Base-by-base conservation (phyloP, 257 asterid genomes). In the Cinchona pubescens region DNA sequence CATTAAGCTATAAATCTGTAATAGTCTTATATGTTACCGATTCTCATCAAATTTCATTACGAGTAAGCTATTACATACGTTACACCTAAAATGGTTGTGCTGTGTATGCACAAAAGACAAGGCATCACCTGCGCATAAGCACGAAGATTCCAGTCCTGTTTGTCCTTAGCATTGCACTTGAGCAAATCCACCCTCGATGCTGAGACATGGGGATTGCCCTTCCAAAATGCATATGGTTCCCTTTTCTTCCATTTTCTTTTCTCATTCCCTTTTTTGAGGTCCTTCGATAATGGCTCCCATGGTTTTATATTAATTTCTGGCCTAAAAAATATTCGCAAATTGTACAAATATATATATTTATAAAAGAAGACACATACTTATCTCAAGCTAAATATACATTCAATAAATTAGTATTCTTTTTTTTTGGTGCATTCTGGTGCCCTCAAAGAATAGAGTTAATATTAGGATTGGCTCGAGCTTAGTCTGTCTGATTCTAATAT, bases 191-290 rank as follows among this genome's bases (percentile, higher is more conserved):
- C 82, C 85, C 99, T 88, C 3, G 84, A 83, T 23, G 63, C 63
- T 66, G 88, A 84, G 27, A 86, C 96, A 0, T 4, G 0, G 0
- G 97, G 99, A 77, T 90, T 92, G 56, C 97, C 99, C 63, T 91
- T 94, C 99, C 99, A 94, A 68, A 82, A 92, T 74, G 99, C 97
- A 75, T 88, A 78, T 7, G 96, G 94, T 79, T 90, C 98, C 79
- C 97, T 84, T 15, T 88, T 89, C 3, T 48, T 77, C 99, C 99
- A 94, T 72, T 60, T 82, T 9, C 48, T 78, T 86, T 85, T 83
- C 74, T 45, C 51, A 49, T 84, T 94, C 75, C 93, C 99, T 74
- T 85, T 85, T 76, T 72, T 81, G 37, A 94, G 58, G 35, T 89
- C 96, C 87, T 85, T 76, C 1, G 77, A 76, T 83, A 90, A 66